These are phyloP conservation scores for Fusarium compactum DNA, from an alignment of 2,329 filamentous ascomycete genomes.

Conservation along the genomic window DNA sequence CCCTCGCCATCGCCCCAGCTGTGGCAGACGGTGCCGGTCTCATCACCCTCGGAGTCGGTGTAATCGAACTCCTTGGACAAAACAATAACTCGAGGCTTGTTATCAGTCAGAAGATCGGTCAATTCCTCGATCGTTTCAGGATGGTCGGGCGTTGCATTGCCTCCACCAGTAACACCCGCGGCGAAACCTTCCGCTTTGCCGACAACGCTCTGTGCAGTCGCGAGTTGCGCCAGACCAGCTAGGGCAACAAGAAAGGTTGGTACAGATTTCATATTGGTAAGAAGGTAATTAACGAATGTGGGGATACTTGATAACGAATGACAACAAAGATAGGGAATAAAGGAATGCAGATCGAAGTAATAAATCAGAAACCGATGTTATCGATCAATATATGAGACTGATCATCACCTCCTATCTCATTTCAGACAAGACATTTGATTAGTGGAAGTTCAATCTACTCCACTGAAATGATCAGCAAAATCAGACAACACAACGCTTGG, in stretches of 20 bases:
- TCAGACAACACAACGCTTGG: not conserved
- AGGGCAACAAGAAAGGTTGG: not conserved
- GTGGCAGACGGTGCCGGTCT: not conserved
- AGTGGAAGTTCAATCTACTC: not conserved
- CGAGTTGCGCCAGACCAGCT: not conserved
- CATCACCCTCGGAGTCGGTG: not conserved
- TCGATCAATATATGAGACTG: not conserved
- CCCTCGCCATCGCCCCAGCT: not conserved
- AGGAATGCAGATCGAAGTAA: not conserved
- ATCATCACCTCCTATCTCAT: not conserved
- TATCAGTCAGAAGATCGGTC: not conserved
- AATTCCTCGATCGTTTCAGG: constrained; percentile 64
- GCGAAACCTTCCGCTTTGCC: not conserved
- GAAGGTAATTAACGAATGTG: not conserved
- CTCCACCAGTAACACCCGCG: not conserved
- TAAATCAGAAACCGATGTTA: not conserved
- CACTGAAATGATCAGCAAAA: not conserved
- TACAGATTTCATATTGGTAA: not conserved
- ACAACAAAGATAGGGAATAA: not conserved
- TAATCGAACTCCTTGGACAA: not conserved
- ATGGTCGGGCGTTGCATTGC: constrained; percentile 61
- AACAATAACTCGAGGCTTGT: not conserved
- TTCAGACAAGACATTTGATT: not conserved
- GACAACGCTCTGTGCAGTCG: not conserved
- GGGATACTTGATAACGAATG: not conserved